Evolutionary conservation across 2,329 filamentous ascomycete species (phyloP), one percentile per base, ranked within the genome.

Genomic region (Fusarium veterinarium): DNA sequence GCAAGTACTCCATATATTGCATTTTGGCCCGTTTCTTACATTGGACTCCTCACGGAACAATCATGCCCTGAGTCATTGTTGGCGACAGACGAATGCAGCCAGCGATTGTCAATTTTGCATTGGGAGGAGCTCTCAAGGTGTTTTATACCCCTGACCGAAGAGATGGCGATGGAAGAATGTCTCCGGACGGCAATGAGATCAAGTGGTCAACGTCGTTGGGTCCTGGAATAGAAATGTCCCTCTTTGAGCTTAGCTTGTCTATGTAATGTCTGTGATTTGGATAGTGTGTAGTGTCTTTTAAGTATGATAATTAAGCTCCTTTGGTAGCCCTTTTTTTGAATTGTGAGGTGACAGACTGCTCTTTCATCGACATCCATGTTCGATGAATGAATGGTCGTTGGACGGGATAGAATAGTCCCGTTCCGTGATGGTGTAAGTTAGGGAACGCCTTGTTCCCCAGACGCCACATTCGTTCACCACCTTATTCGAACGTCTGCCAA

Each of bases 251-350:
- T 64, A 56, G 58, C 73, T 59, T 74, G 74, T 73, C 65, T 71
- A 64, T 68, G 72, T 76, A 76, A 75, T 76, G 71, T 69, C 53
- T 76, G 67, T 73, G 61, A 75, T 75, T 62, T 66, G 65, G 61
- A 65, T 76, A 76, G 59, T 74, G 67, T 75, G 60, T 73, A 75
- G 71, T 73, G 61, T 74, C 51, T 57, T 45, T 66, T 68, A 49
- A 71, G 62, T 52, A 31, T 59, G 40, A 49, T 52, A 57, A 70
- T 74, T 64, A 52, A 49, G 44, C 44, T 30, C 35, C 35, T 38
- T 60, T 25, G 38, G 37, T 52, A 41, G 25, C 35, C 38, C 46
- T 25, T 37, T 14, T 11, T n/a, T 17, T 10, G 8, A 37, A n/a
- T 33, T 16, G 53, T 35, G 31, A 57, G 19, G 28, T 30, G 16